phyloP scores from a whole-genome alignment of 805 yeast species.

The Spathaspora gorwiae region DNA sequence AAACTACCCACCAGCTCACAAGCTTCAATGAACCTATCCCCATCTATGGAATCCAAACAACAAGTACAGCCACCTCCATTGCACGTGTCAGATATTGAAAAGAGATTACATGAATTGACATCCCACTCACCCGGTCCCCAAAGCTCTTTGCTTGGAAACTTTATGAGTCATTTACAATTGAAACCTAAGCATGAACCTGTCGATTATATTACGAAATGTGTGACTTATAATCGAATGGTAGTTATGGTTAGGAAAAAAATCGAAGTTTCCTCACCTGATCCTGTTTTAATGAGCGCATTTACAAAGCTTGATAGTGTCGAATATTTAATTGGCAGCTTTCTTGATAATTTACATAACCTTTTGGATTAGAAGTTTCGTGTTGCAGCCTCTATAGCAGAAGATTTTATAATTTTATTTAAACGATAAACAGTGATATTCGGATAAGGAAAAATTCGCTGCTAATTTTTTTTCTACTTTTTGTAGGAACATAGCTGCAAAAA shows the following conservation, averaged over 20 bases:
- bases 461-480: too few species aligned
- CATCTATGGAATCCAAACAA: background rate
- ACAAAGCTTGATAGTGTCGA: constrained; percentile 63
- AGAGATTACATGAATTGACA: constrained; percentile 11
- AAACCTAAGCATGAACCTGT: constrained; percentile 32
- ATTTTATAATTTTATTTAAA: too few species aligned
- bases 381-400: too few species aligned
- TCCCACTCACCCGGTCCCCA: background rate
- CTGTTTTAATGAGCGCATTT: constrained; percentile 55
- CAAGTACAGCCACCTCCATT: constrained; percentile 11
- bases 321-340: constrained; percentile 36
- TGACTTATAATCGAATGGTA: constrained; percentile 55
- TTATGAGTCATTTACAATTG: constrained; percentile 23
- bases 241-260: constrained; percentile 59
- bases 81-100: constrained; percentile 20
- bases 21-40: background rate
- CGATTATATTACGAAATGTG: constrained; percentile 57
- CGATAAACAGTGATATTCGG: too few species aligned
- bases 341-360: constrained; percentile 13
- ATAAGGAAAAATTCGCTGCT: too few species aligned
- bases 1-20: constrained; percentile 22
- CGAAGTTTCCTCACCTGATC: constrained; percentile 64
- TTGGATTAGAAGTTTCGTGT: background rate
- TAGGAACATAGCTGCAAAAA: too few species aligned
- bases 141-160: constrained; percentile 12